A percentile compares a stretch with the other conserved stretches of the same genome.
Evolutionary conservation across 2,329 filamentous ascomycete species (phyloP).

Genomic region (Ophiostoma montium): DNA sequence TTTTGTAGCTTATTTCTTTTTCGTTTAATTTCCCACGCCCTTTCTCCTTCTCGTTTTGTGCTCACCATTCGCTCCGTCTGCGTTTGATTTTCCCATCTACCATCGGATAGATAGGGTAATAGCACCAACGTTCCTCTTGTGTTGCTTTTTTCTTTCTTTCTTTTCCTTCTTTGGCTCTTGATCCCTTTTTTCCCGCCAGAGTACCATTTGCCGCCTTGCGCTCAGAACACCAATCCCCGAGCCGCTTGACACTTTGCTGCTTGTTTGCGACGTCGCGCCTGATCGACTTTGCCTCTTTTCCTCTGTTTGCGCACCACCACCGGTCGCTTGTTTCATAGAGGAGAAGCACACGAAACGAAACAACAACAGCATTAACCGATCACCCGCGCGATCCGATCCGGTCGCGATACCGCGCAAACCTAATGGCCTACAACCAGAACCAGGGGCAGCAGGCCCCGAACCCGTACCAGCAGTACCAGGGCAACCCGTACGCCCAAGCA

Average conservation of each 20-base stretch:
- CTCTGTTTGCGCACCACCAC: neutral
- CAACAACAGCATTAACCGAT: neutral
- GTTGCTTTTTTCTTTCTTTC: neutral
- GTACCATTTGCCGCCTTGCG: neutral
- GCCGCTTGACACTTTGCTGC: no score
- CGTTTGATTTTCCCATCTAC: neutral
- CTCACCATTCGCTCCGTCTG: neutral
- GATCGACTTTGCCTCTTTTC: neutral
- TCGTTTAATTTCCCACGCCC: slow-evolving; percentile 7
- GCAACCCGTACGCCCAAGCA: slow-evolving; percentile 49
- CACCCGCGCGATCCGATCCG: neutral
- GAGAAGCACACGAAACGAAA: neutral
- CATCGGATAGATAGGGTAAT: neutral
- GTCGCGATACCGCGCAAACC: slow-evolving; percentile 1
- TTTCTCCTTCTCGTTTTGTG: neutral
- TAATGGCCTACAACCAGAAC: slow-evolving; percentile 50
- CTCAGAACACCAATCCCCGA: no score
- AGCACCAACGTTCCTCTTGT: neutral
- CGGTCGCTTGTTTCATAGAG: neutral
- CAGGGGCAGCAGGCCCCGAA: slow-evolving; percentile 14
- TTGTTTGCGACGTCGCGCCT: neutral
- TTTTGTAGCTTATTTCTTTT: neutral
- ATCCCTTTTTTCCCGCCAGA: neutral
- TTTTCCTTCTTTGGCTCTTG: neutral
- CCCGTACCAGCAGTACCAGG: slow-evolving; percentile 19